Evolutionary conservation across 2,329 filamentous ascomycete species (phyloP).

Genomic region (Lecanicillium sp.): DNA sequence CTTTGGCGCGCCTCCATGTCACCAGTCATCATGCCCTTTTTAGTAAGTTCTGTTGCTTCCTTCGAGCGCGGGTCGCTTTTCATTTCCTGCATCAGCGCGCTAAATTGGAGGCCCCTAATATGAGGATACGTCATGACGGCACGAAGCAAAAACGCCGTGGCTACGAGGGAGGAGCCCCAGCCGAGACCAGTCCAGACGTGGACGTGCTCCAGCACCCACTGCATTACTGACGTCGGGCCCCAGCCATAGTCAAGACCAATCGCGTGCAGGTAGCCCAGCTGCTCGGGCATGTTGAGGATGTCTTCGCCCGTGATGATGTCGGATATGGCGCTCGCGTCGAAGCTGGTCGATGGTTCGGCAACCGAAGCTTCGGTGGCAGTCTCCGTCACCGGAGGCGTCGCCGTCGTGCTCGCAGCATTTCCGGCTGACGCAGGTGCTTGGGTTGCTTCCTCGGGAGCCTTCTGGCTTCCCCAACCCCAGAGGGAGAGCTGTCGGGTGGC

Average conservation of each 20-base stretch:
- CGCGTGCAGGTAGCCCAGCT: slow-evolving; percentile 72
- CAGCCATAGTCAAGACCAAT: slow-evolving; percentile 84
- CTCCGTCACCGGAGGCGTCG: slow-evolving; percentile 14
- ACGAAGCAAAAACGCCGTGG: slow-evolving; percentile 58
- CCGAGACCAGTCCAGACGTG: slow-evolving; percentile 69
- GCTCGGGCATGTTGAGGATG: slow-evolving; percentile 57
- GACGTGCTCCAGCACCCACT: slow-evolving; percentile 73
- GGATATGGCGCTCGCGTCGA: slow-evolving; percentile 25
- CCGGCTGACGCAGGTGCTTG: slow-evolving; percentile 6
- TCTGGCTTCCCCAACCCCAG: slow-evolving; percentile 22
- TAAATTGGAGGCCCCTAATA: slow-evolving; percentile 24
- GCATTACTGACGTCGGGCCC: slow-evolving; percentile 65
- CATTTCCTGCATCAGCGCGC: slow-evolving; percentile 53
- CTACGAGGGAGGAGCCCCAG: slow-evolving; percentile 72
- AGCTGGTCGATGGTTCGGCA: slow-evolving; percentile 17
- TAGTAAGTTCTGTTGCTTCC: slow-evolving; percentile 40
- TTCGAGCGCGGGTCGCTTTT: slow-evolving; percentile 44
- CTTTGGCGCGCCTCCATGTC: slow-evolving; percentile 35
- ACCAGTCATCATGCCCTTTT: slow-evolving; percentile 27
- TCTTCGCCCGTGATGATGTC: slow-evolving; percentile 30
- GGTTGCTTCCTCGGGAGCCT: slow-evolving; percentile 9
- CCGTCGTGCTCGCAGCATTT: slow-evolving; percentile 10
- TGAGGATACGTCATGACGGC: slow-evolving; percentile 55
- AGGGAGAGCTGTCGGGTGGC: slow-evolving; percentile 17
- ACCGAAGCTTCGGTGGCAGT: slow-evolving; percentile 10